Evolutionary conservation across 495 filamentous ascomycete species (phyloP).

Genomic region (Neurospora terricola): DNA sequence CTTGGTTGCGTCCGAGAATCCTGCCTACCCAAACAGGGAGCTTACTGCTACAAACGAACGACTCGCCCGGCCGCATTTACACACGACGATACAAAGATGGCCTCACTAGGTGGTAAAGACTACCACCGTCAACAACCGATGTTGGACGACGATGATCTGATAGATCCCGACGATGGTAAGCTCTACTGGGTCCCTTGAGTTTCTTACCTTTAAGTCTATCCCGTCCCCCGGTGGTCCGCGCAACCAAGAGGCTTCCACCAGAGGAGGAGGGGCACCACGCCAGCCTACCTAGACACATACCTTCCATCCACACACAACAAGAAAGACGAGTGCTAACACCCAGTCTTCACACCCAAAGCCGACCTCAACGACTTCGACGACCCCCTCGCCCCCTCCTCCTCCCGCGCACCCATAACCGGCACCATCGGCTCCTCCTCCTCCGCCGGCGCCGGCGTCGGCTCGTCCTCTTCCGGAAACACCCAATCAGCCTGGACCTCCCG

Average conservation of each 20-base stretch:
- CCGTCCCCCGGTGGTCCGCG: not conserved
- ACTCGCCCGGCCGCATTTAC: not conserved
- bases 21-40: not conserved
- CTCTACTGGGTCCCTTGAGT: not conserved
- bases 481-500: constrained; percentile 67
- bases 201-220: not conserved
- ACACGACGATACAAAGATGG: not conserved
- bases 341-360: constrained; percentile 30
- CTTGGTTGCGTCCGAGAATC: not conserved
- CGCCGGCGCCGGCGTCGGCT: constrained; percentile 34
- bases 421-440: constrained; percentile 52
- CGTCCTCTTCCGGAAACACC: constrained; percentile 24
- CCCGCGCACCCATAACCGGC: constrained; percentile 68
- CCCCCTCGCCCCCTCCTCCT: constrained; percentile 50
- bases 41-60: not conserved
- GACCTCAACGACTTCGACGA: constrained; percentile 89
- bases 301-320: too few species aligned
- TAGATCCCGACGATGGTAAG: constrained; percentile 91
- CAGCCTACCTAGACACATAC: too few species aligned
- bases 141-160: constrained; percentile 68
- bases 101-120: not conserved
- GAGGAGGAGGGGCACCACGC: not conserved
- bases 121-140: not conserved
- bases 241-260: not conserved
- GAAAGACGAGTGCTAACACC: not conserved